Base-by-base conservation (phyloP, 2,329 filamentous ascomycete genomes). In the Hymenoscyphus albidus region DNA sequence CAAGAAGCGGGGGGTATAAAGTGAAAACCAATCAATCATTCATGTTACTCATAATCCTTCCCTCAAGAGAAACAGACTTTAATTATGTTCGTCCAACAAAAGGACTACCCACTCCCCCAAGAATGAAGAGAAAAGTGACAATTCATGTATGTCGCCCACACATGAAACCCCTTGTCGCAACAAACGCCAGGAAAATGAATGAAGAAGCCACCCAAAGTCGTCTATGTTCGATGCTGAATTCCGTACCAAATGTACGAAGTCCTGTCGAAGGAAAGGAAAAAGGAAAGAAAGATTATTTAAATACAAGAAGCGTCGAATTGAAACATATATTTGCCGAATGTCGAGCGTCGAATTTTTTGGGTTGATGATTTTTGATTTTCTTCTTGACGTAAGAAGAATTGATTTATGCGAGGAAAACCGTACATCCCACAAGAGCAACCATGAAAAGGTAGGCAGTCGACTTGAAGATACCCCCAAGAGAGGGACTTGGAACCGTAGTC, bases 401-500 rank as follows among this genome's bases (percentile, higher is more conserved):
- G 22, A 35, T 35, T 51, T 51, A 51, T 12, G 18, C 61, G 35
- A 71, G 22, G 51, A 68, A 69, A 32, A 70, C 68, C 10, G 68
- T 70, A 40, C 63, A 55, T 10, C 65, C 67, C 35, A 74, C 73
- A n/a, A 72, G 16, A 5, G 70, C 70, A 55, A 74, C 62, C 70
- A 75, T 72, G 14, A 72, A 67, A 68, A 70, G 73, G 40, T 72
- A 75, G 1, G 72, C 72, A 31, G 54, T 42, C 6, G 59, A 38
- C 16, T 65, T 64, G 2, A 70, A 10, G 3, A 54, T 60, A 0
- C 63, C 58, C 9, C 58, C 42, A 9, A 48, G 6, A 10, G 31
- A 32, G 12, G 66, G 78, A n/a, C 76, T 77, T 22, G 69, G 75
- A 7, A 18, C n/a, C 1, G 22, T 42, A n/a, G 39, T n/a, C 7